These are phyloP conservation scores for Gossypium schwendimanii DNA, from an alignment of 441 rosid genomes.

Conservation along the genomic window DNA sequence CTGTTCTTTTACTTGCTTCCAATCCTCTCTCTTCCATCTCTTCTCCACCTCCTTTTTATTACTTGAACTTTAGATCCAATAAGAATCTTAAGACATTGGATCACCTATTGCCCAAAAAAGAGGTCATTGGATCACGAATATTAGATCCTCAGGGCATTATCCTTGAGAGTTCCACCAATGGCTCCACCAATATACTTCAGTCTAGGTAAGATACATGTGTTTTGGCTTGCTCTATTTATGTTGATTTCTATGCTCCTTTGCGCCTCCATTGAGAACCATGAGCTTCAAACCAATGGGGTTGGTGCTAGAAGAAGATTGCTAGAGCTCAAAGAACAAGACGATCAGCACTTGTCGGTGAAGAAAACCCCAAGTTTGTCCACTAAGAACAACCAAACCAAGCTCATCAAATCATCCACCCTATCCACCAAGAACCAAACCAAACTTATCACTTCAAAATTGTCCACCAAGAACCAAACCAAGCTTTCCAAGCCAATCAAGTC, in stretches of 20 bases:
- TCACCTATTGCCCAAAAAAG: too few species aligned
- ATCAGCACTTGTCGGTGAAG: conserved; percentile 26
- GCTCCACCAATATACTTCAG: conserved; percentile 32
- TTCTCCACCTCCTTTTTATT: background rate
- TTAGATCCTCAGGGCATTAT: too few species aligned
- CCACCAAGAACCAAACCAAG: conserved; percentile 41
- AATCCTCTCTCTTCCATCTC: background rate
- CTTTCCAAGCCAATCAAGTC: conserved; percentile 34
- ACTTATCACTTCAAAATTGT: conserved; percentile 17
- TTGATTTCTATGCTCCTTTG: conserved; percentile 24
- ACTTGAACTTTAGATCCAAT: background rate
- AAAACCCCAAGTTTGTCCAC: conserved; percentile 27
- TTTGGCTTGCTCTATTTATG: conserved; percentile 34
- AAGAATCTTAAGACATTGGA: too few species aligned
- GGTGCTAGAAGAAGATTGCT: conserved; percentile 36
- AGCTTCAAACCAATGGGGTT: conserved; percentile 28
- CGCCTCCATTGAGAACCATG: conserved; percentile 28
- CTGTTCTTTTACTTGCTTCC: background rate
- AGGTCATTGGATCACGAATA: too few species aligned
- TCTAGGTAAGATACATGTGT: conserved; percentile 33
- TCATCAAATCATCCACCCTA: conserved; percentile 13
- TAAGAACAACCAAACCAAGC: conserved; percentile 63
- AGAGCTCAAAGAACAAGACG: conserved; percentile 29
- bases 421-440: conserved; percentile 48
- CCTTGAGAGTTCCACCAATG: conserved; percentile 28